Base-by-base conservation (phyloP, 805 yeast species). In the Wickerhamomyces hampshirensis region DNA sequence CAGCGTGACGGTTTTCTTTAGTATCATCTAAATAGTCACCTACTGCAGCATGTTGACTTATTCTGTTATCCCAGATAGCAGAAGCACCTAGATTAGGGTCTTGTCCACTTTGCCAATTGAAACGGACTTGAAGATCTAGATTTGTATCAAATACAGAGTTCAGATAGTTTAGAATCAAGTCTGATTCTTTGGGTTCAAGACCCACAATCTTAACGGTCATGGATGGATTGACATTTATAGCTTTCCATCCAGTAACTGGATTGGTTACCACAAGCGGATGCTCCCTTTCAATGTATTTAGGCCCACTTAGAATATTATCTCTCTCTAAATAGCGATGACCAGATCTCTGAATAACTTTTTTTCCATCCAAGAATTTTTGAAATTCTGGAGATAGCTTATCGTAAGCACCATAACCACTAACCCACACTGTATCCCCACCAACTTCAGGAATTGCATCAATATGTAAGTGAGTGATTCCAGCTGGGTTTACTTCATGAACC, bases 241-340 rank as follows among this genome's bases (percentile, higher is more conserved):
- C 59, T 56, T 76, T 77, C 79, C 77, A 71, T 18, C 80, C 80
- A 29, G 82, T 77, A n/a, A 68, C 77, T 6, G 83, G 82, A 46
- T 77, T 76, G 24, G 80, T 75, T 55, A 79, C 66, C 26, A 77
- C 65, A 15, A 77, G 44, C 2, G 80, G 80, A 53, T 76, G 82
- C 35, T 64, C 73, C 50, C 76, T 65, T 46, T 68, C 76, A 38
- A 73, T 58, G 36, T 60, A 60, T 37, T 60, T 62, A n/a, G 69
- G 68, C 24, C 75, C 76, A 34, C 54, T 52, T 27, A 71, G 57
- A 9, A 74, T 73, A 31, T 68, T 61, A 28, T 62, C 52, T 30
- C 71, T 57, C 37, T 66, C 65, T 28, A 59, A 44, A 43, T 62
- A 68, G 6, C 41, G 43, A 44, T 68, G 68, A 11, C 67, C 68